Base-by-base conservation (phyloP, 495 filamentous ascomycete genomes). In the Aspergillus conjunctus region DNA sequence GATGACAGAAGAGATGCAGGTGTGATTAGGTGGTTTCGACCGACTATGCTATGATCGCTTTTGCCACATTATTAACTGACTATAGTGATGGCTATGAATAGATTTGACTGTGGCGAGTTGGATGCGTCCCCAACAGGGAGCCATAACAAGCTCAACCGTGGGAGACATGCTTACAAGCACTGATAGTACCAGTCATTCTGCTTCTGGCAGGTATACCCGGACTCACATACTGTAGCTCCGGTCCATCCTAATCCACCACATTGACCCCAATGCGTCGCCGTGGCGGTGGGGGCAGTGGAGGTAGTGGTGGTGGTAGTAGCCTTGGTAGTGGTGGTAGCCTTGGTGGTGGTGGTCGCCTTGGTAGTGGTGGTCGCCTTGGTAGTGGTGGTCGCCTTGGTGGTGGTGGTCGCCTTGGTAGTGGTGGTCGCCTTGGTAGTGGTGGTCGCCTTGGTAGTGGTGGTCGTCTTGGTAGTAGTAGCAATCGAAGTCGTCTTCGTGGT, bases 231-330 rank as follows among this genome's bases (percentile, higher is more conserved):
- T 1, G 77, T 83, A 51, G 77, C 68, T 7, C 83, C 83, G 5
- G 68, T 77, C 65, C 71, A 85, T n/a, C 71, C 69, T 12, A 26
- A 50, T 0, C 83, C 82, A 46, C 82, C 82, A 49, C 82, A 85
- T 65, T 85, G 82, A 4, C 63, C 68, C 62, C 68, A 83, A 54
- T 72, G 74, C 4, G 73, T 45, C 20, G 62, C 39, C 14, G 66
- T 59, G 3, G 58, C 49, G 43, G 70, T 59, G 15, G 67, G 61
- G 26, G 59, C 66, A 20, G 43, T 56, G 30, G 41, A 67, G 7
- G 66, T 22, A 18, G 68, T 63, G 17, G n/a, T 15, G 22, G 54
- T 54, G 0, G 70, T 72, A 37, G 61, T 54, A 12, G 54, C 11
- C 10, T 37, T 18, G 22, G 41, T 45, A 4, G 65, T 54, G 12